These are phyloP conservation scores for Capsella rubella DNA, from an alignment of 441 rosid genomes.

Conservation along the genomic window DNA sequence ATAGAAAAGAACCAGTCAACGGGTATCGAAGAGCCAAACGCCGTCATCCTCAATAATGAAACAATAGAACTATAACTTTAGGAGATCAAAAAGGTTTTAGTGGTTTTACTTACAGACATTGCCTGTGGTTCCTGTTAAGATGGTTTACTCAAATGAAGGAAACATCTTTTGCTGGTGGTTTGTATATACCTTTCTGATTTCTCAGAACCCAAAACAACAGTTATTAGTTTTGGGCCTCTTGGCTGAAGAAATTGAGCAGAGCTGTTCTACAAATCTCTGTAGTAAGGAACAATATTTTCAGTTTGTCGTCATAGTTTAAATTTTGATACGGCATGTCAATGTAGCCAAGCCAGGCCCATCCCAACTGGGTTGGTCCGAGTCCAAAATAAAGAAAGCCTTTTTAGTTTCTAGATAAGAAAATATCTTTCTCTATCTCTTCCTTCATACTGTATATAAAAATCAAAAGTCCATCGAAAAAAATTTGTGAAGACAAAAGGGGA, in stretches of 20 bases:
- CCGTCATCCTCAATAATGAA: conserved; percentile 37
- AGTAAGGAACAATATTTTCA: not conserved
- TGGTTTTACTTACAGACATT: conserved; percentile 1
- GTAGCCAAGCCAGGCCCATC: conserved; percentile 19
- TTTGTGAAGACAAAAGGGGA: conserved; percentile 35
- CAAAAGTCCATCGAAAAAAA: not conserved
- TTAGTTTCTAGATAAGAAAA: not conserved
- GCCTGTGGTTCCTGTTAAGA: conserved; percentile 9
- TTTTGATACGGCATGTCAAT: not conserved
- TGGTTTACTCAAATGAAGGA: not conserved
- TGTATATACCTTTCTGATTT: conserved; percentile 34
- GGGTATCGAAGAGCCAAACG: conserved; percentile 45
- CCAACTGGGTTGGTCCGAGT: conserved; percentile 13
- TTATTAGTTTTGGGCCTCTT: not conserved
- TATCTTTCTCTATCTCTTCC: not conserved
- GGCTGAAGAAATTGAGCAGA: conserved; percentile 20
- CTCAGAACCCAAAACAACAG: conserved; percentile 15
- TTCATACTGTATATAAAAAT: too few relatives aligned
- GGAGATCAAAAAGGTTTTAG: conserved; percentile 29
- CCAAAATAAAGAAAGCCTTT: conserved; percentile 9
- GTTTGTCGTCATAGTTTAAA: not conserved
- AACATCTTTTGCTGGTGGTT: conserved; percentile 32
- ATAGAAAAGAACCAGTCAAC: conserved; percentile 22
- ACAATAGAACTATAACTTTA: conserved; percentile 16
- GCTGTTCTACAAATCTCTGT: conserved; percentile 20